A percentile compares a stretch with the other conserved stretches of the same genome.
phyloP scores from a whole-genome alignment of 192 early-diverging fungal genomes.

The Coemansia sp. region DNA sequence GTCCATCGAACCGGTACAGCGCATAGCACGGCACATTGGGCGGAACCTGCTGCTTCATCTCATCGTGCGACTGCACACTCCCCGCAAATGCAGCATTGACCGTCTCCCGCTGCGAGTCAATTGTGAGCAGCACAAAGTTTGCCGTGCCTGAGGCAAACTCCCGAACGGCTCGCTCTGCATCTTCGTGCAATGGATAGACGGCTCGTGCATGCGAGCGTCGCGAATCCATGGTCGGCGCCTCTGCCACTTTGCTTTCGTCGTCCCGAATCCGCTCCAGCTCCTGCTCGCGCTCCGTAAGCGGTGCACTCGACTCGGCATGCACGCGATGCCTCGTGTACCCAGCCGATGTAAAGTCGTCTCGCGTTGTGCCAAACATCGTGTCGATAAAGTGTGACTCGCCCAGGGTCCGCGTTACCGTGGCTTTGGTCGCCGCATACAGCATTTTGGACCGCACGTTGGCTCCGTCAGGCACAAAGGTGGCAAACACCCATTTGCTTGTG shows the following conservation, averaged over 20 bases:
- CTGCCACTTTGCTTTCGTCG: constrained; percentile 15
- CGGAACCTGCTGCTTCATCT: constrained; percentile 58
- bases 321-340: constrained; percentile 41
- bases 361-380: constrained; percentile 73
- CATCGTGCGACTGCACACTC: constrained; percentile 46
- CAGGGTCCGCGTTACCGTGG: constrained; percentile 73
- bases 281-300: constrained; percentile 82
- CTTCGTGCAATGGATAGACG: constrained; percentile 61
- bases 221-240: constrained; percentile 38
- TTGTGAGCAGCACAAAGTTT: constrained; percentile 64
- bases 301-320: constrained; percentile 63
- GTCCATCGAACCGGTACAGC: constrained; percentile 41
- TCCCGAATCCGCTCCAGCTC: constrained; percentile 63
- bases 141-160: constrained; percentile 52
- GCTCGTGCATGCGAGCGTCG: constrained; percentile 69
- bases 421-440: constrained; percentile 87
- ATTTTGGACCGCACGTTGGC: constrained; percentile 88
- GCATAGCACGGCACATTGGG: constrained; percentile 67
- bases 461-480: constrained; percentile 78
- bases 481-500: constrained; percentile 66
- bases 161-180: constrained; percentile 62
- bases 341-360: constrained; percentile 21
- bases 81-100: constrained; percentile 54
- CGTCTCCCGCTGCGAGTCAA: constrained; percentile 57
- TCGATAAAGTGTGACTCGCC: constrained; percentile 83